Base-by-base conservation (phyloP, 1,284 basidiomycete species). In the Boletus hoseneyae region DNA sequence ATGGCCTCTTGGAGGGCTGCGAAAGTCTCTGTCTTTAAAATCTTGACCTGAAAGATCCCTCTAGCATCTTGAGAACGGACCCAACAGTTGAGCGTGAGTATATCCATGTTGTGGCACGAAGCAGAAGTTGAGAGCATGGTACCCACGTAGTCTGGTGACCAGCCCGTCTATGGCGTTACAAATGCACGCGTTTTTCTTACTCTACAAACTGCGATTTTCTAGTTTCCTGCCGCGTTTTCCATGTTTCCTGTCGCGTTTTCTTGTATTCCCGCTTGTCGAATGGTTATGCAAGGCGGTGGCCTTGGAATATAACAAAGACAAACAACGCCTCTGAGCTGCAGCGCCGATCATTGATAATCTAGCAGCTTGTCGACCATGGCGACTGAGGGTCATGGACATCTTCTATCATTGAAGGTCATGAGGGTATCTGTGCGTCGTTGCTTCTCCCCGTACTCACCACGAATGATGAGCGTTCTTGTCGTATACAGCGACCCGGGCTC, bases 351-450 rank as follows among this genome's bases (percentile, higher is more conserved):
- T 27, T 32, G 30, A 34, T 41, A 21, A 32, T n/a, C 25, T n/a
- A 15, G 23, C 23, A 25, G 6, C 23, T 25, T 25, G 6, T 7
- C 18, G 18, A 33, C 30, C 25, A 63, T 63, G 62, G 11, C 57
- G 12, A 56, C 33, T 8, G 83, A 87, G 47, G 74, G 72, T n/a
- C 73, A 76, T 49, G 72, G 74, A 0, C 83, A 88, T 63, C 70
- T 84, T 33, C 62, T 90, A 35, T 83, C 87, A 5, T 71, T 90
- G 57, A 90, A 90, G 68, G 87, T 90, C 48, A 90, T 90, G 85
- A 78, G 87, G 44, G 76, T 87, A 51, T 89, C 87, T 64, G 86
- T 89, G 70, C 68, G 87, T 80, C 36, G 29, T 52, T 45, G 44
- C 47, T 54, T 54, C 50, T 32, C 16, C 30, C 15, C 25, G 27